Percentiles rank a stretch among this genome's conserved stretches.
Evolutionary conservation across 2,329 filamentous ascomycete species (phyloP).

Genomic region (Fonsecaea pugnacius): DNA sequence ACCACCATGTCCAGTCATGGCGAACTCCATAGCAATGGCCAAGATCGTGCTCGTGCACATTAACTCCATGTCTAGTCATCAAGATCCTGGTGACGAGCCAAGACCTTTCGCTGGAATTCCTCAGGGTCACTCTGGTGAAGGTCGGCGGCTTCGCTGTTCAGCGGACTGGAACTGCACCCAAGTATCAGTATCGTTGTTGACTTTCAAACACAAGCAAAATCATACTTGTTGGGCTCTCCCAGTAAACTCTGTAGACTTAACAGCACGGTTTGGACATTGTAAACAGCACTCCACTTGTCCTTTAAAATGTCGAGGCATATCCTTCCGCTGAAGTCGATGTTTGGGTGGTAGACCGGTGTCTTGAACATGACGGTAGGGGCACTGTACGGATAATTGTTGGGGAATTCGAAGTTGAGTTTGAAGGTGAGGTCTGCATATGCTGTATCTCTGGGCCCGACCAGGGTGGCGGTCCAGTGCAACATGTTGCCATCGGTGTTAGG

Average conservation of each 20-base stretch:
- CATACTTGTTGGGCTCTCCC: constrained; percentile 97
- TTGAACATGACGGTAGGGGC: constrained; percentile 93
- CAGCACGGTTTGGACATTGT: constrained; percentile 93
- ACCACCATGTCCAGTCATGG: constrained; percentile 7
- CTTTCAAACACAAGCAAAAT: constrained; percentile 28
- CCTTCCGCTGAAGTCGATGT: constrained; percentile 94
- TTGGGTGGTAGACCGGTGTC: constrained; percentile 98
- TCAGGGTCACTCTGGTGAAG: constrained; percentile 88
- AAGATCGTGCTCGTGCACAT: constrained; percentile 11
- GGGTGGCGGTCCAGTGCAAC: constrained; percentile 90
- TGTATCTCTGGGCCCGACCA: constrained; percentile 86
- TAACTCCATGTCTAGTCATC: constrained; percentile 45
- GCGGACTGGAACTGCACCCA: constrained; percentile 73
- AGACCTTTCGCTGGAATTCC: constrained; percentile 80
- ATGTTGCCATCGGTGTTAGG: constrained; percentile 88
- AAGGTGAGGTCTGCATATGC: constrained; percentile 86
- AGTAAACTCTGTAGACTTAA: constrained; percentile 92
- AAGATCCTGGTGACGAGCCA: constrained; percentile 65
- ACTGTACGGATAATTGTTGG: constrained; percentile 88
- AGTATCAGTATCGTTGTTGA: constrained; percentile 15
- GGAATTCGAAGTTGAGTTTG: constrained; percentile 91
- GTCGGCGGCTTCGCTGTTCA: constrained; percentile 95
- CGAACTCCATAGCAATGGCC: constrained; percentile 19
- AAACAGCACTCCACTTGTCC: constrained; percentile 98
- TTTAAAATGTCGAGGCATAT: constrained; percentile 98